Base-by-base conservation (phyloP, 176 grass and related monocot species). In the Melocanna baccifera region DNA sequence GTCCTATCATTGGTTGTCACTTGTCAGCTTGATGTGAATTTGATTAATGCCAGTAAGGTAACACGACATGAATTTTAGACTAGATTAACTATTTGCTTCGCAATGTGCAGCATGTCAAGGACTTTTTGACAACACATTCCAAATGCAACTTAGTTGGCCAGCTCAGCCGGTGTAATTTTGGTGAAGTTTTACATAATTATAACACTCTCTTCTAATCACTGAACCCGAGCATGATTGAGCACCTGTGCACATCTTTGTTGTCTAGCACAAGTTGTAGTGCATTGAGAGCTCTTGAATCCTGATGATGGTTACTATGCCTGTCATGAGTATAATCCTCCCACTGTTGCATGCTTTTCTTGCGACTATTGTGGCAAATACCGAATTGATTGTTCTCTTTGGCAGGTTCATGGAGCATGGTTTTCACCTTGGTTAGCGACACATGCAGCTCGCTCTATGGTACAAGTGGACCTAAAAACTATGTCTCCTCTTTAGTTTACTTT, bases 331-430 rank as follows among this genome's bases (percentile, higher is more conserved):
- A 57, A 42, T 40, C 57, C 26, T 69, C 46, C 73, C 9, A 20
- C 20, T 78, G 56, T 59, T 76, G 81, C 55, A 55, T 69, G 30
- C n/a, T 80, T 41, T 71, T 58, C 18, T 56, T 25, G 22, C 28
- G 23, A 79, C 61, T 80, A 30, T 67, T 40, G 52, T 20, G 19
- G 16, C 0, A 0, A 71, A 32, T 51, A 67, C 47, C 5, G 0
- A 68, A 84, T 51, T 76, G 71, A 82, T 75, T 76, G 41, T 56
- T 79, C 56, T 45, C 55, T 55, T 69, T 37, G 42, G 29, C 76
- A 99, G 93, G 86, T 88, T 74, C 88, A 96, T 91, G 86, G 86
- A 83, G 86, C 93, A 79, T 99, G 97, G 97, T 89, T 99, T 69
- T 90, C 93, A 81, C 97, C 91, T 79, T 99, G 93, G 97, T 81